Conservation (phyloP, 495 filamentous ascomycete genomes). For the Neurospora sp. region DNA sequence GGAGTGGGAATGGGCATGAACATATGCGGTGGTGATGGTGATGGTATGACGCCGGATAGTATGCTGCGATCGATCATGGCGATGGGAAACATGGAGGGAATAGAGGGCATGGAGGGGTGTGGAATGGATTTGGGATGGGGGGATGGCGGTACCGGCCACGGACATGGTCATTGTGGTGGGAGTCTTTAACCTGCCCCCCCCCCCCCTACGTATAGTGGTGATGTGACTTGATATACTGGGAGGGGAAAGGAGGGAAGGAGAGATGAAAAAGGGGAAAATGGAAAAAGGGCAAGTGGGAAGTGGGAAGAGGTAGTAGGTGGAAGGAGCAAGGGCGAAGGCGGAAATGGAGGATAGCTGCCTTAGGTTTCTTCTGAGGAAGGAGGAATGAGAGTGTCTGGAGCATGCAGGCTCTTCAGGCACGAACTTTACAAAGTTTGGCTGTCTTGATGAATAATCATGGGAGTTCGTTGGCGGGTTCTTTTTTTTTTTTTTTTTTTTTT, state of each 20-base stretch:
- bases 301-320: not conserved
- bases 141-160: not conserved
- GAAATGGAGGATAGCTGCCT: too few relatives aligned
- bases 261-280: too few relatives aligned
- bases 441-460: not conserved
- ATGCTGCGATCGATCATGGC: constrained; percentile 40
- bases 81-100: constrained; percentile 33
- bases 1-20: constrained; percentile 11
- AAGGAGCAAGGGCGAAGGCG: not conserved
- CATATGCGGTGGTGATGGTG: constrained; percentile 18
- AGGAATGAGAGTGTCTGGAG: not conserved
- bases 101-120: constrained; percentile 16
- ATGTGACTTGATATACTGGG: not conserved
- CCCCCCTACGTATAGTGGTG: too few relatives aligned
- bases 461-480: not conserved
- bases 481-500: not conserved
- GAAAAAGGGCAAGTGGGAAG: too few relatives aligned
- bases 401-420: not conserved
- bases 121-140: not conserved
- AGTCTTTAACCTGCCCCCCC: not conserved
- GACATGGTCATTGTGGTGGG: not conserved
- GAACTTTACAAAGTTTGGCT: too few relatives aligned
- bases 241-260: not conserved
- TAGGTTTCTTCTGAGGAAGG: not conserved
- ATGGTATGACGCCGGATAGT: constrained; percentile 40